Base-by-base conservation (phyloP, 1,139 yeast species). In the Suhomyces bolitotheri region DNA sequence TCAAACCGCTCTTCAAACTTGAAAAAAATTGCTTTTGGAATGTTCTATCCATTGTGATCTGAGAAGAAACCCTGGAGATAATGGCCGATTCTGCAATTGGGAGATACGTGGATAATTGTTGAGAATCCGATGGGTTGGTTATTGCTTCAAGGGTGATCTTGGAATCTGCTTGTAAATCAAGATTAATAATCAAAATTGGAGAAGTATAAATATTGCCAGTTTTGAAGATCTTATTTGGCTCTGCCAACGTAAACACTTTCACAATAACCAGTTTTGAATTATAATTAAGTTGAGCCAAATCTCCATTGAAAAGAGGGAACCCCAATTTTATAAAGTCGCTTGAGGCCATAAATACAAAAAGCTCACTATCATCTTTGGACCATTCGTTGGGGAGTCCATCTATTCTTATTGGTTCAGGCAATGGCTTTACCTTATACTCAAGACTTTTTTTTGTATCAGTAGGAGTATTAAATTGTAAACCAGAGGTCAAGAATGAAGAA, bases 11-110 rank as follows among this genome's bases (percentile, higher is more conserved):
- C 52, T 85, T 76, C 45, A 88, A 63, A 35, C 82, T 80, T 5
- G 80, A 63, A 36, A 84, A 66, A 51, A 87, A 80, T 34, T 81
- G 69, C 41, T 73, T 76, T 55, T 89, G 94, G 48, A 71, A 73
- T 0, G 80, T 65, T 38, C 78, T 71, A 47, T 83, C 89, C 50
- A 86, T 70, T 0, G 95, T 80, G 1, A 78, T 66, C 2, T 87
- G 87, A 0, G 95, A 78, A 5, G 88, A 76, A 3, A 82, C 68
- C 49, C 95, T 66, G 5, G 94, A 70, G 34, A 87, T 71, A 9
- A 86, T 77, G 3, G 66, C 73, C 1, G 70, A 54, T 19, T 49
- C 50, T 6, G 62, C 62, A 30, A 52, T 42, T 2, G 60, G 60
- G 14, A 55, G 36, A 4, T 44, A 34, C 1, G 44, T 45, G 1